phyloP scores from a whole-genome alignment of 495 filamentous ascomycete species.

The Penicillium arizonense region DNA sequence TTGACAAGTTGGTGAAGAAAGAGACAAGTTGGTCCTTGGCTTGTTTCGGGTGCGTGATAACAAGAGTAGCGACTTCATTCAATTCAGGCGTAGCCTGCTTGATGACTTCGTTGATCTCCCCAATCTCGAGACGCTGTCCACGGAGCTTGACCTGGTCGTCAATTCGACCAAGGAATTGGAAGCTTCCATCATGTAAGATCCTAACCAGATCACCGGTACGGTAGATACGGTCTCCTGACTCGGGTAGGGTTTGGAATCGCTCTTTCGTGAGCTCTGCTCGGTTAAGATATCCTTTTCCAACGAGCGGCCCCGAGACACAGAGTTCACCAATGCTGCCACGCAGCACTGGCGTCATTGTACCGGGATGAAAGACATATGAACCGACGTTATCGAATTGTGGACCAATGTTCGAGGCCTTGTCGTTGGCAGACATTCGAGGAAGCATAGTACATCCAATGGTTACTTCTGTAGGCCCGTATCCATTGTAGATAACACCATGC shows the following conservation, averaged over 20 bases:
- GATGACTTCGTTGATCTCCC: conserved; percentile 65
- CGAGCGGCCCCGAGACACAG: conserved; percentile 80
- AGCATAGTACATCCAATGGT: conserved; percentile 83
- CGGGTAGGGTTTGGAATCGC: conserved; percentile 38
- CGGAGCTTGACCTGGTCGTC: conserved; percentile 82
- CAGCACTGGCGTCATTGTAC: conserved; percentile 65
- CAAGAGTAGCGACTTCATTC: conserved; percentile 39
- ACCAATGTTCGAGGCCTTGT: conserved; percentile 83
- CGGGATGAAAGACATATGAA: conserved; percentile 71
- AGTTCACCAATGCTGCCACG: conserved; percentile 83
- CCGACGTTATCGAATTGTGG: conserved; percentile 79
- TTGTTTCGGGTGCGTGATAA: conserved; percentile 44
- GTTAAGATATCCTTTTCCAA: conserved; percentile 86
- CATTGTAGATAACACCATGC: conserved; percentile 42
- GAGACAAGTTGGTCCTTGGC: conserved; percentile 42
- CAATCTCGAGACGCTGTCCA: conserved; percentile 73
- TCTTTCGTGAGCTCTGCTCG: conserved; percentile 53
- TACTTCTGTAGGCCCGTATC: conserved; percentile 82
- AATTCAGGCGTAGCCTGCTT: conserved; percentile 30
- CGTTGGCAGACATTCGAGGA: conserved; percentile 64
- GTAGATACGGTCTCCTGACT: conserved; percentile 40
- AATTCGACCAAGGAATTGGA: conserved; percentile 67
- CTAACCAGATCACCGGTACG: conserved; percentile 50
- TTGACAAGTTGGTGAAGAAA: conserved; percentile 25
- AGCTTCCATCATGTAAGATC: conserved; percentile 42